A percentile compares a stretch with the other conserved stretches of the same genome.
These are phyloP conservation scores for Boletus speciosus DNA, from an alignment of 768 basidiomycete genomes.

Conservation along the genomic window DNA sequence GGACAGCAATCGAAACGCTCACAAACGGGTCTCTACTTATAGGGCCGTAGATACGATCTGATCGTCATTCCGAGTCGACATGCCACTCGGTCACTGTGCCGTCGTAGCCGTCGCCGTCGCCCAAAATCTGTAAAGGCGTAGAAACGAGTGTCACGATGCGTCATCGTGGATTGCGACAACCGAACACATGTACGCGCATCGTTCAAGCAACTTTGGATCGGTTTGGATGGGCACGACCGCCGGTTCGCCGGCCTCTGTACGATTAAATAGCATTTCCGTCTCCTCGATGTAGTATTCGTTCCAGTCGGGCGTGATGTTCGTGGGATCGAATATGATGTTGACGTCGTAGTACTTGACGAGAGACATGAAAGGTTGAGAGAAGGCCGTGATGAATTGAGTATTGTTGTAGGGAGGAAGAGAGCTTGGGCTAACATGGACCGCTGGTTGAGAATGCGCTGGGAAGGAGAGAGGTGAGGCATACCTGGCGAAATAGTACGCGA, in stretches of 20 bases:
- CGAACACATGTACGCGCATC: slow-evolving; percentile 13
- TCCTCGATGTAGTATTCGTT: not conserved
- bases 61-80: not conserved
- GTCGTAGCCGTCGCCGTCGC: slow-evolving; percentile 4
- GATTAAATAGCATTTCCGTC: slow-evolving; percentile 20
- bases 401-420: slow-evolving; percentile 20
- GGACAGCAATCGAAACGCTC: not conserved
- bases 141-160: not conserved
- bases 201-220: not conserved
- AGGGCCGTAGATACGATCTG: too few species aligned
- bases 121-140: slow-evolving; percentile 12
- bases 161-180: too few species aligned
- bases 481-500: slow-evolving; percentile 40
- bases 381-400: slow-evolving; percentile 28
- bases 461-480: not conserved
- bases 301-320: slow-evolving; percentile 18
- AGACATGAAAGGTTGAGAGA: slow-evolving; percentile 26
- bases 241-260: slow-evolving; percentile 1
- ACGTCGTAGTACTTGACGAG: slow-evolving; percentile 21
- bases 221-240: not conserved
- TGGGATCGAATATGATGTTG: slow-evolving; percentile 16
- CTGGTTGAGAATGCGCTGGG: not conserved
- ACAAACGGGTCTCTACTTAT: not conserved
- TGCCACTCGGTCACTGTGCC: slow-evolving; percentile 1
- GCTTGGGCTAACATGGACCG: not conserved